A percentile compares a stretch with the other conserved stretches of the same genome.
Evolutionary conservation across 345 rosid species (phyloP).

Genomic region (Aquilaria yunnanensis): DNA sequence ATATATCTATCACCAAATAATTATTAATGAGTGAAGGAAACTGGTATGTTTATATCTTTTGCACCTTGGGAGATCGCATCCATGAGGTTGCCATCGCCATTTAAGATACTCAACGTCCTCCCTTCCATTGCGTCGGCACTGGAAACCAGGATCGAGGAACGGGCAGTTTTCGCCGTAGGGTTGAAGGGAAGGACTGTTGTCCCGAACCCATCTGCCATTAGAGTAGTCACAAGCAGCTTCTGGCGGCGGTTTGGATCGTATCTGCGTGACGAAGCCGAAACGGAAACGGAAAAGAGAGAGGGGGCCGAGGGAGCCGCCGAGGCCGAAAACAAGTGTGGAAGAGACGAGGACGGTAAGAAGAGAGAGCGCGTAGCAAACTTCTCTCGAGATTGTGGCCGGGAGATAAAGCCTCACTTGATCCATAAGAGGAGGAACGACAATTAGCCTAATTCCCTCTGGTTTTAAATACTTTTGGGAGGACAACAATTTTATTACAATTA

Average conservation of each 20-base stretch:
- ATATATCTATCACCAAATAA: too few species aligned
- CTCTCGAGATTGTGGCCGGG: constrained; percentile 31
- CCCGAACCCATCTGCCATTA: constrained; percentile 64
- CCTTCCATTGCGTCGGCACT: constrained; percentile 58
- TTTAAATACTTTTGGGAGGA: too few species aligned
- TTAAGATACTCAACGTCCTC: constrained; percentile 48
- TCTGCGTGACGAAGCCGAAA: constrained; percentile 11
- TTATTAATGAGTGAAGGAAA: too few species aligned
- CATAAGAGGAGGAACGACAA: constrained; percentile 21
- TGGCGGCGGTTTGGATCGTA: background rate
- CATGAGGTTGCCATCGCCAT: constrained; percentile 90
- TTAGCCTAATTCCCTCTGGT: too few species aligned
- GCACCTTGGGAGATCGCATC: constrained; percentile 74
- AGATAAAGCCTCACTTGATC: constrained; percentile 20
- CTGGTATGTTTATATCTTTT: too few species aligned
- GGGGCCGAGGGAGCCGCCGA: constrained; percentile 10
- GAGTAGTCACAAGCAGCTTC: constrained; percentile 45
- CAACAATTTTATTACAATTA: too few species aligned
- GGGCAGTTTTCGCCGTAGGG: constrained; percentile 57
- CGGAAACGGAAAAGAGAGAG: constrained; percentile 16
- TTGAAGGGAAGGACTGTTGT: constrained; percentile 17
- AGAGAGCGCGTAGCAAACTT: constrained; percentile 15
- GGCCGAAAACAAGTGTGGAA: constrained; percentile 26
- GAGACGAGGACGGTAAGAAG: constrained; percentile 29
- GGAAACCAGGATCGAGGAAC: constrained; percentile 83